Evolutionary conservation across 768 basidiomycete species (phyloP).

Genomic region (Amanita pseudoporphyria): DNA sequence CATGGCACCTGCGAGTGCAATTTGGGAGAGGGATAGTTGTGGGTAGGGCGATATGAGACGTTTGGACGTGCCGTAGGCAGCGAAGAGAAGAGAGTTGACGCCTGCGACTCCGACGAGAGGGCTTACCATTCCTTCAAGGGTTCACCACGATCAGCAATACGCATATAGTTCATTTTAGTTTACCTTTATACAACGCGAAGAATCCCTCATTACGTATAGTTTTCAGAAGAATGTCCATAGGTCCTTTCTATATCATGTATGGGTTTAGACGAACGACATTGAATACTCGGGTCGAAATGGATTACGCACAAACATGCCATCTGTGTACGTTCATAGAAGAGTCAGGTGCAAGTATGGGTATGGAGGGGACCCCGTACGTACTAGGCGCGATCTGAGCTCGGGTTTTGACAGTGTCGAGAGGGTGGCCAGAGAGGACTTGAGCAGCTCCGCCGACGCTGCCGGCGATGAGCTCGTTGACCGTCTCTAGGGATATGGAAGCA

Average conservation of each 20-base stretch:
- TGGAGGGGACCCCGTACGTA: constrained; percentile 36
- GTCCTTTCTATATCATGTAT: constrained; percentile 66
- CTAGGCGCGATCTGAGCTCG: constrained; percentile 80
- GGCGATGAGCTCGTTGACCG: constrained; percentile 74
- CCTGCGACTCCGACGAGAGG: constrained; percentile 90
- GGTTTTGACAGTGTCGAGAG: constrained; percentile 83
- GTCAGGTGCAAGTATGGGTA: constrained; percentile 5
- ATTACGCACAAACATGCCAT: constrained; percentile 75
- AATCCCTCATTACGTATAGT: constrained; percentile 86
- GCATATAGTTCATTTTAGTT: no score
- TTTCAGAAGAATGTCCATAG: constrained; percentile 80
- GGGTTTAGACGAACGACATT: constrained; percentile 10
- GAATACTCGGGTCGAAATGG: neutral
- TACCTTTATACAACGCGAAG: constrained; percentile 92
- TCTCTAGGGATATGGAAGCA: constrained; percentile 17
- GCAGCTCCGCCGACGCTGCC: constrained; percentile 91
- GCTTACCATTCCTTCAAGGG: constrained; percentile 70
- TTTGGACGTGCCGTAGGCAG: constrained; percentile 75
- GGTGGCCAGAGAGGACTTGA: constrained; percentile 92
- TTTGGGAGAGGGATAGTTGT: constrained; percentile 69
- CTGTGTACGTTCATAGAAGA: constrained; percentile 27
- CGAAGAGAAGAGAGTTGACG: constrained; percentile 93
- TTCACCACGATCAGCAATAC: no score
- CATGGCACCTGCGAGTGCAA: constrained; percentile 80
- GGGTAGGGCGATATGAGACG: constrained; percentile 86